Conservation (phyloP, 192 early-diverging fungal genomes). For the Backusella tarrabulga region DNA sequence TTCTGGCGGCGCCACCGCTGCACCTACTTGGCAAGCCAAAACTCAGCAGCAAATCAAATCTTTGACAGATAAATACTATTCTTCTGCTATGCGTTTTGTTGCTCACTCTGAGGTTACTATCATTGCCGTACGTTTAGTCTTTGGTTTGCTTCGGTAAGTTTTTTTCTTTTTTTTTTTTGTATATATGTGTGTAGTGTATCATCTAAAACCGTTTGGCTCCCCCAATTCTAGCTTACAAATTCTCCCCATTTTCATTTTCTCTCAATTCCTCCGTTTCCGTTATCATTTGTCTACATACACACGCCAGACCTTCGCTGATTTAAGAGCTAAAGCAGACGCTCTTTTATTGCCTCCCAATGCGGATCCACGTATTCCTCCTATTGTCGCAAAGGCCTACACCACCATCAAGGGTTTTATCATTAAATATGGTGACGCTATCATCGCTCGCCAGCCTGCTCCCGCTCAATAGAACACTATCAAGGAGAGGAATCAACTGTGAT, state of each 20-base stretch:
- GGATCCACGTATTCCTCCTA: constrained; percentile 44
- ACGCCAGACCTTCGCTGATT: constrained; percentile 39
- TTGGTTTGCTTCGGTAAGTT: constrained; percentile 51
- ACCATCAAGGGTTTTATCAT: constrained; percentile 32
- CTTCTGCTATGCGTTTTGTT: constrained; percentile 58
- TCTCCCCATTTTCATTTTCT: constrained; percentile 54
- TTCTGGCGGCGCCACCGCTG: constrained; percentile 22
- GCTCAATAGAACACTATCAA: constrained; percentile 24
- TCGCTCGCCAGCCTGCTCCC: constrained; percentile 32
- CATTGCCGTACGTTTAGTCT: constrained; percentile 61
- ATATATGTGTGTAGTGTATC: neutral
- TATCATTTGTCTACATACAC: constrained; percentile 61
- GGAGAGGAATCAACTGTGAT: neutral
- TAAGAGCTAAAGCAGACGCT: constrained; percentile 46
- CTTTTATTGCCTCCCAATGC: constrained; percentile 42
- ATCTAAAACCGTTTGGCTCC: constrained; percentile 8
- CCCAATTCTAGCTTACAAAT: constrained; percentile 22
- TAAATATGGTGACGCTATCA: constrained; percentile 30
- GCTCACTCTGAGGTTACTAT: constrained; percentile 68
- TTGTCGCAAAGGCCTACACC: constrained; percentile 42
- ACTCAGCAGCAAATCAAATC: constrained; percentile 50
- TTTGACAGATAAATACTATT: constrained; percentile 62
- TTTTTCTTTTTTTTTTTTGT: neutral
- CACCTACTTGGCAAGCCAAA: constrained; percentile 34
- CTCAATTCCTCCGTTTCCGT: constrained; percentile 72